Evolutionary conservation across 768 basidiomycete genomes (phyloP).

Genomic region (Boletellus ananas): DNA sequence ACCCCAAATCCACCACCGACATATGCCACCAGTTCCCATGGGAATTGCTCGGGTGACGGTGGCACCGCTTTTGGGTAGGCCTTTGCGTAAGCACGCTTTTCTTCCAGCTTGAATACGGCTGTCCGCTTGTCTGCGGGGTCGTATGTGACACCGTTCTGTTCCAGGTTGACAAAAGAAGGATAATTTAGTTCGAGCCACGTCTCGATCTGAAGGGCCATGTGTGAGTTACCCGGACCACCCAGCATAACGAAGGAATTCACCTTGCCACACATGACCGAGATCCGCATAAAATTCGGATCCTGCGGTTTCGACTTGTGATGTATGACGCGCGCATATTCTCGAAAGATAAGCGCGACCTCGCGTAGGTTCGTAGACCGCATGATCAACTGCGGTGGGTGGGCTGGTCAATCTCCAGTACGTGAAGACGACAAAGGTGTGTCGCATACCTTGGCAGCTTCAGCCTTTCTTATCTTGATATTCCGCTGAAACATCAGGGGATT

Average conservation of each 20-base stretch:
- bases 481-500: conserved; percentile 79
- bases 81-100: conserved; percentile 38
- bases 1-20: conserved; percentile 26
- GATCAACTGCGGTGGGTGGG: conserved; percentile 58
- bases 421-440: not conserved
- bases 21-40: conserved; percentile 31
- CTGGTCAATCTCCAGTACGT: not conserved
- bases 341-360: conserved; percentile 88
- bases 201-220: conserved; percentile 59
- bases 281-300: conserved; percentile 82
- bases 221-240: conserved; percentile 6
- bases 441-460: conserved; percentile 77
- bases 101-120: conserved; percentile 42
- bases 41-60: conserved; percentile 11
- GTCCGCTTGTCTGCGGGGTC: conserved; percentile 57
- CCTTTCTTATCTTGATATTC: conserved; percentile 95
- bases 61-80: conserved; percentile 9
- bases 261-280: conserved; percentile 83
- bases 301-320: conserved; percentile 73
- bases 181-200: conserved; percentile 92
- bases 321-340: conserved; percentile 74
- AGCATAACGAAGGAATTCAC: conserved; percentile 35
- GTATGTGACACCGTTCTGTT: conserved; percentile 30
- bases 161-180: conserved; percentile 73
- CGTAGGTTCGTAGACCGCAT: conserved; percentile 89